A percentile compares a stretch with the other conserved stretches of the same genome.
Conservation (phyloP, 306 rosid genomes). For the Erythrophleum fordii region DNA sequence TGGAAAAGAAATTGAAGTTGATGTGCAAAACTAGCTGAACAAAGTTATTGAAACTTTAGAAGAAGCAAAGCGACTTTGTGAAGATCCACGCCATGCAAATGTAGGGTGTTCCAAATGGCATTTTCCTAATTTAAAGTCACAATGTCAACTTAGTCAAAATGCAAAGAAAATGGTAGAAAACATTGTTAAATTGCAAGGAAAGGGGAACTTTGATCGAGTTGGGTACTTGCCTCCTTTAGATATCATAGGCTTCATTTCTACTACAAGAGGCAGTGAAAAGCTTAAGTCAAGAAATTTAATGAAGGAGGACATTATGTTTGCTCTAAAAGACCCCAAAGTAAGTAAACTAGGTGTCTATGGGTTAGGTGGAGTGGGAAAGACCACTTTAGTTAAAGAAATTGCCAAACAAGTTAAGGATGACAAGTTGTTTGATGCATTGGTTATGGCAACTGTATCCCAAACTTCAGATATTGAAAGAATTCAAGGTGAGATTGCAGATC, state of each 20-base stretch:
- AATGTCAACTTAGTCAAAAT: conserved; percentile 15
- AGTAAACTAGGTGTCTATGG: not conserved
- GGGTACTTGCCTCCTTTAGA: no score
- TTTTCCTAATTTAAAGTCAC: conserved; percentile 1
- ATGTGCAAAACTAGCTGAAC: not conserved
- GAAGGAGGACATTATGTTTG: not conserved
- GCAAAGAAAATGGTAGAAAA: conserved; percentile 3
- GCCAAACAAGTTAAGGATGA: not conserved
- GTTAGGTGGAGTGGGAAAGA: not conserved
- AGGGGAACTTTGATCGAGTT: no score
- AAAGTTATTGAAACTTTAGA: not conserved
- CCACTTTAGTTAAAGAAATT: not conserved
- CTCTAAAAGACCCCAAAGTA: no score
- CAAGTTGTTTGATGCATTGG: not conserved
- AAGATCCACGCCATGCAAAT: not conserved
- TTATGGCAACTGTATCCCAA: not conserved
- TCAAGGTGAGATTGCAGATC: not conserved
- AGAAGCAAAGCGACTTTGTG: not conserved
- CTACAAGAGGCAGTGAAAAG: not conserved
- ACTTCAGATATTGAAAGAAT: not conserved
- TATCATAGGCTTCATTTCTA: no score
- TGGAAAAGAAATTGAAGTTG: not conserved
- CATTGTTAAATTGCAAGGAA: not conserved
- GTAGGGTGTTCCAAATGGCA: conserved; percentile 3
- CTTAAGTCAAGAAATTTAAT: not conserved